Evolutionary conservation across 2,329 filamentous ascomycete species (phyloP).

Genomic region (Alternaria alternata): DNA sequence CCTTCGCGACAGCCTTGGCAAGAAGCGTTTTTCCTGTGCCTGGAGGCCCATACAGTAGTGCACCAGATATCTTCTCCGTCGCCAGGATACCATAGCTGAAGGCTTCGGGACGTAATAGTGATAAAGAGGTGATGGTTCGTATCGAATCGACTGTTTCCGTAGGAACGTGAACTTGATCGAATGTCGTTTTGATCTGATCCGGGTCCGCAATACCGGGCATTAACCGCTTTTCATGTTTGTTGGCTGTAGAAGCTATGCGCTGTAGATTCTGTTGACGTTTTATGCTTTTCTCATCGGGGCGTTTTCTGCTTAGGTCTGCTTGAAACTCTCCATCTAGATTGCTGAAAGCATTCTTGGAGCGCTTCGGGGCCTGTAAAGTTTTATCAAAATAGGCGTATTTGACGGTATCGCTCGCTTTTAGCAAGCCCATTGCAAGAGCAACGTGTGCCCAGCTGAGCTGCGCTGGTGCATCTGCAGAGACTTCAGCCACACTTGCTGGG

Average conservation of each 20-base stretch:
- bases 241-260: conserved; percentile 51
- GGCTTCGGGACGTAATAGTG: conserved; percentile 87
- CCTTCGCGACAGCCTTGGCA: conserved; percentile 70
- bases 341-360: conserved; percentile 12
- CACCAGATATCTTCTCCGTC: conserved; percentile 87
- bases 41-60: conserved; percentile 86
- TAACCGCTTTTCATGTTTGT: conserved; percentile 82
- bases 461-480: conserved; percentile 7
- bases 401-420: conserved; percentile 57
- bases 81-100: conserved; percentile 95
- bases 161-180: conserved; percentile 84
- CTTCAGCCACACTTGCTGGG: conserved; percentile 9
- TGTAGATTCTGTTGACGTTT: conserved; percentile 64
- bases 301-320: conserved; percentile 15
- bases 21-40: conserved; percentile 72
- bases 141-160: conserved; percentile 84
- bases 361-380: conserved; percentile 11
- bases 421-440: conserved; percentile 52
- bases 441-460: conserved; percentile 53
- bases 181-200: conserved; percentile 83
- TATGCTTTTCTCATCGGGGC: conserved; percentile 21
- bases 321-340: conserved; percentile 7
- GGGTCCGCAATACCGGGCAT: conserved; percentile 83
- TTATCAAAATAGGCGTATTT: conserved; percentile 53
- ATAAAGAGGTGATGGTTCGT: conserved; percentile 87